Percentiles rank a stretch among this genome's conserved stretches.
These are phyloP conservation scores for Peronospora belbahrii DNA, from an alignment of 352 stramenopile species.

Conservation along the genomic window DNA sequence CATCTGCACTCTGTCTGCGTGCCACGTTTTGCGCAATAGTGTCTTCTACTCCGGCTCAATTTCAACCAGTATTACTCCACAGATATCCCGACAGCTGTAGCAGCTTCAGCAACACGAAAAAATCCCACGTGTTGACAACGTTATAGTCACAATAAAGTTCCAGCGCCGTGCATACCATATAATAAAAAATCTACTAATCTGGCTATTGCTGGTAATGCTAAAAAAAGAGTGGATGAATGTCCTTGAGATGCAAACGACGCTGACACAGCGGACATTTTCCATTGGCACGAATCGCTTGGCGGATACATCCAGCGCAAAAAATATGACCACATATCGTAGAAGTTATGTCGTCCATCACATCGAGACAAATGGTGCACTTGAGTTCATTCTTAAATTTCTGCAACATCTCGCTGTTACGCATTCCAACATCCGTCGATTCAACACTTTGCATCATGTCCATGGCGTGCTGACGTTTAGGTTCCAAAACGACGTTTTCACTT, in stretches of 20 bases:
- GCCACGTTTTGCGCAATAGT: constrained; percentile 31
- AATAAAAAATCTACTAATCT: constrained; percentile 18
- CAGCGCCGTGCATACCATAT: constrained; percentile 14
- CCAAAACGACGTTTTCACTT: neutral
- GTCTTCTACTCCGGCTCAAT: constrained; percentile 50
- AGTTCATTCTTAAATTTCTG: constrained; percentile 66
- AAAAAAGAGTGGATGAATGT: constrained; percentile 80
- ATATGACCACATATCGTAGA: constrained; percentile 76
- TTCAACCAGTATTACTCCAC: constrained; percentile 44
- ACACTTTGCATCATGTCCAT: constrained; percentile 41
- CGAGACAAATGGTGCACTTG: constrained; percentile 82
- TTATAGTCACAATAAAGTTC: constrained; percentile 2
- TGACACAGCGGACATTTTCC: constrained; percentile 75
- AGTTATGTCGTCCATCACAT: constrained; percentile 71
- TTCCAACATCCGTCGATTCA: constrained; percentile 60
- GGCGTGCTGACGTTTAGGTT: constrained; percentile 20
- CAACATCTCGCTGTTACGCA: constrained; percentile 69
- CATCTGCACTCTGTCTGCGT: constrained; percentile 15
- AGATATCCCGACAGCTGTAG: constrained; percentile 1
- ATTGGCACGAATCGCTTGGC: constrained; percentile 53
- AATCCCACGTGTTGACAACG: constrained; percentile 3
- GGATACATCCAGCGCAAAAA: constrained; percentile 71
- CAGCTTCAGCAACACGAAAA: constrained; percentile 3
- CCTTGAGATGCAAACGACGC: constrained; percentile 42
- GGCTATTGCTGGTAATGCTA: constrained; percentile 22